Conservation (phyloP, 202 grass and related monocot species). For the Setaria viridis region DNA sequence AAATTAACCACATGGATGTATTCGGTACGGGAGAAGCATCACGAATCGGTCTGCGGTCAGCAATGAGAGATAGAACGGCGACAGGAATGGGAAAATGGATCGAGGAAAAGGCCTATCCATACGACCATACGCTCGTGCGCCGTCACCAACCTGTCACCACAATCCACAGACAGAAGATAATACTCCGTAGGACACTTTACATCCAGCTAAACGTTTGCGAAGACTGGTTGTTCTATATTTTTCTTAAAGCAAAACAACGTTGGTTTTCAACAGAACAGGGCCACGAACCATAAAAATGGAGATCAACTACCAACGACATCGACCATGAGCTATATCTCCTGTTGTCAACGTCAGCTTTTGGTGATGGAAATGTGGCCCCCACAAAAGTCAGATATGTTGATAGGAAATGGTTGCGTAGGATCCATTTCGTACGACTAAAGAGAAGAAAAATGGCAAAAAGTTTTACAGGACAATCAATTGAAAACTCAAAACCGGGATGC, state of each 20-base stretch:
- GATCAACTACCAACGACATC: too few species aligned
- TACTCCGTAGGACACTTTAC: not conserved
- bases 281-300: too few species aligned
- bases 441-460: too few species aligned
- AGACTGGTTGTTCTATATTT: not conserved
- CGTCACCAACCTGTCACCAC: conserved; percentile 48
- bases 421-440: not conserved
- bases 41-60: not conserved
- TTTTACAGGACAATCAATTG: too few species aligned
- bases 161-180: not conserved
- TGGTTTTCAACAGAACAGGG: not conserved
- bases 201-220: not conserved
- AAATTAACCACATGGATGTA: not conserved
- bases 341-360: not conserved
- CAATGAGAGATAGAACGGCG: not conserved
- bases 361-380: not conserved
- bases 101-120: not conserved
- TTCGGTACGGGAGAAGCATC: not conserved
- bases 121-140: not conserved
- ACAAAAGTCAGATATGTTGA: not conserved
- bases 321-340: too few species aligned
- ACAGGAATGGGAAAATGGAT: not conserved
- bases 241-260: not conserved
- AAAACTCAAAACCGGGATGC: not conserved
- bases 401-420: not conserved